These are phyloP conservation scores for Pezicula carpinea DNA, from an alignment of 2,329 filamentous ascomycete genomes.

Conservation along the genomic window DNA sequence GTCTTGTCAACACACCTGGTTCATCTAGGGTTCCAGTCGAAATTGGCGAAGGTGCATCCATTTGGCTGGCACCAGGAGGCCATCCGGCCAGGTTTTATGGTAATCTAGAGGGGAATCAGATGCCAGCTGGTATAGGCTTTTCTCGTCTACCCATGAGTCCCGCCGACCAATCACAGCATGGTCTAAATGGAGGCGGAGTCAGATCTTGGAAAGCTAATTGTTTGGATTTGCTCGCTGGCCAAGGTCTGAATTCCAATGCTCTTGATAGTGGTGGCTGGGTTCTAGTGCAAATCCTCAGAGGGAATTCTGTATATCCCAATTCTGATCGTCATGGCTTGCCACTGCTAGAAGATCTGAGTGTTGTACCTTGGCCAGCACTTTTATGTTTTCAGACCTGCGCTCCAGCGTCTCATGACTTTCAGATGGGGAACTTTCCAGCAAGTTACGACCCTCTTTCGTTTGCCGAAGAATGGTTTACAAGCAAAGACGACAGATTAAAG, in stretches of 20 bases:
- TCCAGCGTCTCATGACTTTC: slow-evolving; percentile 8
- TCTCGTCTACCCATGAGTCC: slow-evolving; percentile 14
- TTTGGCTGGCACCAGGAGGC: slow-evolving; percentile 29
- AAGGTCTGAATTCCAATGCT: slow-evolving; percentile 20
- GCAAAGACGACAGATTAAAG: slow-evolving; percentile 36
- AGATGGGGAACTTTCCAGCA: slow-evolving; percentile 1
- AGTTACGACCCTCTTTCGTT: slow-evolving; percentile 30
- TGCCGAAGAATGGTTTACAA: slow-evolving; percentile 31
- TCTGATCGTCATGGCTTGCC: slow-evolving; percentile 17
- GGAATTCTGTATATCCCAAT: slow-evolving; percentile 17
- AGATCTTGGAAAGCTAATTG: slow-evolving; percentile 26
- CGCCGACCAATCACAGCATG: slow-evolving; percentile 10
- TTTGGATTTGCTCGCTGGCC: slow-evolving; percentile 28
- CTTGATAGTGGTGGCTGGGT: slow-evolving; percentile 28
- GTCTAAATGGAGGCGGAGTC: slow-evolving; percentile 17
- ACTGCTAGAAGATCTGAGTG: slow-evolving; percentile 19
- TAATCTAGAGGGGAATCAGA: slow-evolving; percentile 15
- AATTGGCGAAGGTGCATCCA: slow-evolving; percentile 16
- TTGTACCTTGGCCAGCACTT: slow-evolving; percentile 28
- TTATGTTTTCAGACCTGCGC: slow-evolving; percentile 26
- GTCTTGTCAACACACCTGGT: slow-evolving; percentile 9
- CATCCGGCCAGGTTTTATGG: slow-evolving; percentile 26
- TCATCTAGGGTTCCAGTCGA: slow-evolving; percentile 2
- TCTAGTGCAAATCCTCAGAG: slow-evolving; percentile 24
- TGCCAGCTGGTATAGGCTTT: slow-evolving; percentile 13